Percentiles rank a stretch among this genome's conserved stretches.
Conservation (phyloP, 768 basidiomycete genomes). For the Asterophora lycoperdoides region DNA sequence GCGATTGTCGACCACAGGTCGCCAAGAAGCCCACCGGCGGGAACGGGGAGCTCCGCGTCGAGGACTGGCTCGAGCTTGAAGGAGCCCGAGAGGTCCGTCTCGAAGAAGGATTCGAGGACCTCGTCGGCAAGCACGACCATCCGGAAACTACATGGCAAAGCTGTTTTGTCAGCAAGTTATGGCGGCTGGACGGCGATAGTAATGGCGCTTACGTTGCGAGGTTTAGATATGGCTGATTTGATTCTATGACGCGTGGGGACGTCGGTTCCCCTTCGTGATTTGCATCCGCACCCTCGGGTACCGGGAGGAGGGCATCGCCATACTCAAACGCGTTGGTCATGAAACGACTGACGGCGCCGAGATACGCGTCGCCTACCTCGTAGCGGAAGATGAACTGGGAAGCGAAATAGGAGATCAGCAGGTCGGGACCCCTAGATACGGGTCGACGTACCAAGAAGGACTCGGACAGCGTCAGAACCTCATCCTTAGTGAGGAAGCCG, state of each 20-base stretch:
- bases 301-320: conserved; percentile 85
- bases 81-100: conserved; percentile 82
- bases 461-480: conserved; percentile 92
- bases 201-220: conserved; percentile 63
- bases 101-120: conserved; percentile 94
- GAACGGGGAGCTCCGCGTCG: conserved; percentile 59
- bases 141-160: conserved; percentile 63
- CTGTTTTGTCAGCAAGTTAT: conserved; percentile 4
- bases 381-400: conserved; percentile 94
- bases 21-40: conserved; percentile 63
- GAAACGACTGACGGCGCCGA: conserved; percentile 94
- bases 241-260: conserved; percentile 47
- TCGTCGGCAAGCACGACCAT: conserved; percentile 99
- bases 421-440: neutral
- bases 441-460: conserved; percentile 69
- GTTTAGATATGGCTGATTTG: conserved; percentile 90
- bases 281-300: conserved; percentile 27
- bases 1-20: conserved; percentile 89
- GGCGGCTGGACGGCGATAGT: neutral
- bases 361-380: conserved; percentile 93
- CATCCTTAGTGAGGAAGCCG: conserved; percentile 92
- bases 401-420: conserved; percentile 2
- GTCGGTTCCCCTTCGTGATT: conserved; percentile 20
- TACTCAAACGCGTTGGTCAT: conserved; percentile 99
- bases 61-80: conserved; percentile 75